Percentiles rank a stretch among this genome's conserved stretches.
Evolutionary conservation across 352 stramenopile genomes (phyloP).

Genomic region (Aphanomyces cochlioides): DNA sequence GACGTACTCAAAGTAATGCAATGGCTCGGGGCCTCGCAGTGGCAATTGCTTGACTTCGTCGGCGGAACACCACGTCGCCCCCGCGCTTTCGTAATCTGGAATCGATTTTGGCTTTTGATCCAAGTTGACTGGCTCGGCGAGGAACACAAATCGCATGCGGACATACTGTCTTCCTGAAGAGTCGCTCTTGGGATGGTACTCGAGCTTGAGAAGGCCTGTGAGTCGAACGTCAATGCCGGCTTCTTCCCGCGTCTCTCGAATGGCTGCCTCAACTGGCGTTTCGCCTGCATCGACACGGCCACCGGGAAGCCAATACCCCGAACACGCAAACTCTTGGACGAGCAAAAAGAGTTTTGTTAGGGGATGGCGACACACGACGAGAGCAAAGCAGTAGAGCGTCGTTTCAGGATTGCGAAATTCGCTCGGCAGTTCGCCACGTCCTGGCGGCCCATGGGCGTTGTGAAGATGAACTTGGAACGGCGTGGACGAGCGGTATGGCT

Average conservation of each 20-base stretch:
- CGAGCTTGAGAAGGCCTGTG: slow-evolving; percentile 73
- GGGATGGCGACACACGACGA: slow-evolving; percentile 81
- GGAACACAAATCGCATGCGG: slow-evolving; percentile 84
- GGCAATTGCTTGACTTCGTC: slow-evolving; percentile 66
- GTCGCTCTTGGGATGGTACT: slow-evolving; percentile 83
- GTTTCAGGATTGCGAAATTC: slow-evolving; percentile 75
- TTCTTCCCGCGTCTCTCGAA: slow-evolving; percentile 85
- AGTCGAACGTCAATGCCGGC: slow-evolving; percentile 76
- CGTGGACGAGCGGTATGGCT: slow-evolving; percentile 43
- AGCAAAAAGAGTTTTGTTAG: slow-evolving; percentile 80
- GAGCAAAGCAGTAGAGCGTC: slow-evolving; percentile 74
- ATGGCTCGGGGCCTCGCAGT: slow-evolving; percentile 65
- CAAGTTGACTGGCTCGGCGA: slow-evolving; percentile 69
- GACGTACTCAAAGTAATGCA: slow-evolving; percentile 73
- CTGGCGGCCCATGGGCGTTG: slow-evolving; percentile 76
- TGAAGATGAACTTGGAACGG: slow-evolving; percentile 84
- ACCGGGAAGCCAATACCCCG: slow-evolving; percentile 76
- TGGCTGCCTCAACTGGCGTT: slow-evolving; percentile 64
- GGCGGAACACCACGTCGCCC: slow-evolving; percentile 67
- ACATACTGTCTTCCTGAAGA: slow-evolving; percentile 65
- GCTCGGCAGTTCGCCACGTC: slow-evolving; percentile 71
- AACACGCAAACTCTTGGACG: slow-evolving; percentile 84
- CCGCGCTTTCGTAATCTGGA: slow-evolving; percentile 82
- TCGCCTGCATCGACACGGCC: slow-evolving; percentile 75
- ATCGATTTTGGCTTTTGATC: slow-evolving; percentile 81